Conservation (phyloP, 2,329 filamentous ascomycete genomes). For the Trichoderma brevicompactum region DNA sequence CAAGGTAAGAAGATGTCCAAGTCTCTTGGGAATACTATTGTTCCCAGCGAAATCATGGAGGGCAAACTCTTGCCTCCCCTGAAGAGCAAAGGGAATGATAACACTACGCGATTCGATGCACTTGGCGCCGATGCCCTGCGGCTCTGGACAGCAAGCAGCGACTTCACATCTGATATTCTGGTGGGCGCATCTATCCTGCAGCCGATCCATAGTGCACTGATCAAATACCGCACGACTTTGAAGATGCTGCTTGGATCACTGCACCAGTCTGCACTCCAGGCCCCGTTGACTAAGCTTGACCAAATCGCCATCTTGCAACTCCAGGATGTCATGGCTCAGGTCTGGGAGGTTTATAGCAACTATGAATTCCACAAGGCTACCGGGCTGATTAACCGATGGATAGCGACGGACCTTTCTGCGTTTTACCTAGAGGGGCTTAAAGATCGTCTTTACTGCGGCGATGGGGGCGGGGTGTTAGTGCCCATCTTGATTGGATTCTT, state of each 20-base stretch:
- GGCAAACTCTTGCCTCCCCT: slow-evolving; percentile 75
- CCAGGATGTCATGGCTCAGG: slow-evolving; percentile 64
- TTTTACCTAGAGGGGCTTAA: slow-evolving; percentile 95
- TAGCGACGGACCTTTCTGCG: slow-evolving; percentile 80
- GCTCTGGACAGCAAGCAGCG: slow-evolving; percentile 87
- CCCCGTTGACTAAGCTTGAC: slow-evolving; percentile 65
- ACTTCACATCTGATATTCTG: slow-evolving; percentile 86
- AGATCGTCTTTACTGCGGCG: slow-evolving; percentile 86
- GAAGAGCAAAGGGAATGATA: slow-evolving; percentile 61
- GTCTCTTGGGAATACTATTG: slow-evolving; percentile 86
- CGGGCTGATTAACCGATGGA: slow-evolving; percentile 75
- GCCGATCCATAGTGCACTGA: slow-evolving; percentile 73
- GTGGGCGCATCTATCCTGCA: slow-evolving; percentile 79
- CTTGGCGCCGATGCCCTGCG: slow-evolving; percentile 87
- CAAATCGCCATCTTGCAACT: slow-evolving; percentile 80
- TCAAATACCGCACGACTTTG: slow-evolving; percentile 87
- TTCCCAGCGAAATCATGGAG: slow-evolving; percentile 81
- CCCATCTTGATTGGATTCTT: slow-evolving; percentile 73
- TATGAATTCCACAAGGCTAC: slow-evolving; percentile 85
- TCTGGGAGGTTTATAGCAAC: slow-evolving; percentile 66
- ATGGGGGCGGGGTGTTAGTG: slow-evolving; percentile 65
- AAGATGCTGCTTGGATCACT: slow-evolving; percentile 87
- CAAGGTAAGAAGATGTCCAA: slow-evolving; percentile 99
- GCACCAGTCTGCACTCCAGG: slow-evolving; percentile 55
- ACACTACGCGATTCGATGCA: slow-evolving; percentile 59